Conservation (phyloP, 169 alveolate species). For the Eimeria necatrix region DNA sequence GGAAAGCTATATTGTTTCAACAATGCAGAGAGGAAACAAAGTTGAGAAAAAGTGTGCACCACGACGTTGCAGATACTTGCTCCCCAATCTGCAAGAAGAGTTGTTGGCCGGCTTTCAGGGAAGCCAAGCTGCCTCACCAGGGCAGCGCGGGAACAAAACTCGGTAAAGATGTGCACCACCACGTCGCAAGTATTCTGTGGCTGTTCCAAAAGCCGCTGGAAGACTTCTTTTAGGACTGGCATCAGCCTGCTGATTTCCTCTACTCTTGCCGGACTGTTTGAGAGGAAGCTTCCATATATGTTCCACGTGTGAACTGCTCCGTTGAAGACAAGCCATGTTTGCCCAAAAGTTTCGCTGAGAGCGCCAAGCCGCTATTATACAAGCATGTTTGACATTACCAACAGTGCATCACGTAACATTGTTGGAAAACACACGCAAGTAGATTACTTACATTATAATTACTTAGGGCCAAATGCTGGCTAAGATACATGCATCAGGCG, state of each 20-base stretch:
- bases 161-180: constrained; percentile 63
- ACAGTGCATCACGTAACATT: too few species aligned
- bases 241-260: constrained; percentile 37
- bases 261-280: not conserved
- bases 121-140: constrained; percentile 20
- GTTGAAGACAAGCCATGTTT: constrained; percentile 68
- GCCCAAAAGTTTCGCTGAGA: constrained; percentile 67
- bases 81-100: not conserved
- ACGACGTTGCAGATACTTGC: not conserved
- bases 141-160: constrained; percentile 69
- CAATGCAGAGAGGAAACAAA: not conserved
- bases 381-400: too few species aligned
- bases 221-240: constrained; percentile 54
- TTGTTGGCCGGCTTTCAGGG: not conserved
- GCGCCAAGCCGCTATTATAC: not conserved
- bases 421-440: too few species aligned
- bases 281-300: constrained; percentile 46
- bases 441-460: too few species aligned
- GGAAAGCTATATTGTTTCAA: too few species aligned
- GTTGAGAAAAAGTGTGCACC: not conserved
- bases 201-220: constrained; percentile 66
- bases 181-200: constrained; percentile 34
- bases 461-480: not conserved
- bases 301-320: constrained; percentile 73
- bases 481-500: not conserved